phyloP scores from a whole-genome alignment of 805 yeast species.

The Yarrowia bubula region DNA sequence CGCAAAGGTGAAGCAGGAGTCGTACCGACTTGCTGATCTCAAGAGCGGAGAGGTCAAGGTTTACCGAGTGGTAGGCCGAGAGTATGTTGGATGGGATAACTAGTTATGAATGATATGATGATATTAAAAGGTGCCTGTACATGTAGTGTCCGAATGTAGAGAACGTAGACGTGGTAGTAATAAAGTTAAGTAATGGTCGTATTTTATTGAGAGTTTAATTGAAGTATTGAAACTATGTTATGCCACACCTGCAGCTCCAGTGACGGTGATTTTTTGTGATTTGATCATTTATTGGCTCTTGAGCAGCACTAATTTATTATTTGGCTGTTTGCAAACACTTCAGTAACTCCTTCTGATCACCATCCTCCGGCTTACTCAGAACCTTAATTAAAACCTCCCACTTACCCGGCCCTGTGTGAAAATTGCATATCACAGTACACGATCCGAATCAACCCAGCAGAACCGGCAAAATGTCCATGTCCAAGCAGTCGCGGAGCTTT shows the following conservation, averaged over 20 bases:
- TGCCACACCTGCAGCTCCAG: too few relatives aligned
- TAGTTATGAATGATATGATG: constrained; percentile 18
- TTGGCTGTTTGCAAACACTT: too few relatives aligned
- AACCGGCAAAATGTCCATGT: constrained; percentile 23
- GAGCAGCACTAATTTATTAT: too few relatives aligned
- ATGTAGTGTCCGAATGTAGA: too few relatives aligned
- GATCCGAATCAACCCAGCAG: constrained; percentile 1
- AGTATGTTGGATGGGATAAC: constrained; percentile 64
- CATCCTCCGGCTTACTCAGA: too few relatives aligned
- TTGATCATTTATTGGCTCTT: too few relatives aligned
- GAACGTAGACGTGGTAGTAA: too few relatives aligned
- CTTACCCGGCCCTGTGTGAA: constrained; percentile 15
- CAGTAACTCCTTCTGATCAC: neutral
- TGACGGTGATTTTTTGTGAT: too few relatives aligned
- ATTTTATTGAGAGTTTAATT: too few relatives aligned
- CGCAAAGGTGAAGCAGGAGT: constrained; percentile 57
- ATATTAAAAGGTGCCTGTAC: neutral
- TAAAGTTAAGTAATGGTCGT: too few relatives aligned
- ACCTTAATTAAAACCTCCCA: neutral
- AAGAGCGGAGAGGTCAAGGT: constrained; percentile 76
- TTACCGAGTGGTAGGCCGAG: constrained; percentile 74
- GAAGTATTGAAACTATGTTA: too few relatives aligned
- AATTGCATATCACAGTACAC: neutral
- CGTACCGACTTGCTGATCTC: constrained; percentile 70
- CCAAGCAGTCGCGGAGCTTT: constrained; percentile 25